Conservation (phyloP, 2,329 filamentous ascomycete genomes). For the Cladosporium sp. region DNA sequence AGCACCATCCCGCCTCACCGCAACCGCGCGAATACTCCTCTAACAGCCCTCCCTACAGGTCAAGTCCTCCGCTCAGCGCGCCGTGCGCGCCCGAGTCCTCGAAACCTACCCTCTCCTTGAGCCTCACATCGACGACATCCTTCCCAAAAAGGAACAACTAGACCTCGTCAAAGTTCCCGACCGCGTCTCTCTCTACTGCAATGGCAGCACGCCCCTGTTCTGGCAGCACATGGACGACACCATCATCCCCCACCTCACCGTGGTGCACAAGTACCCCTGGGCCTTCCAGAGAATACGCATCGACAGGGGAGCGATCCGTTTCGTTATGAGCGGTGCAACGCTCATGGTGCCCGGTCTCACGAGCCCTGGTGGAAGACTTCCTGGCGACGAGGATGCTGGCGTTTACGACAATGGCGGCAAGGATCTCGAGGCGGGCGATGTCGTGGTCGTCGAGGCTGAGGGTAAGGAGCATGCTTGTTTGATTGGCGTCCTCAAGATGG, state of each 20-base stretch:
- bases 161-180: slow-evolving; percentile 93
- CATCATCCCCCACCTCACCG: slow-evolving; percentile 79
- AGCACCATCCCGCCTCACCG: neutral
- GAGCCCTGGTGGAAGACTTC: slow-evolving; percentile 73
- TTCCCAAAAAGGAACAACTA: slow-evolving; percentile 91
- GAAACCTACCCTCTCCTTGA: slow-evolving; percentile 81
- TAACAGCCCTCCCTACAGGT: slow-evolving; percentile 35
- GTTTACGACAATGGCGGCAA: slow-evolving; percentile 49
- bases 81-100: slow-evolving; percentile 75
- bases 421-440: slow-evolving; percentile 74
- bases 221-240: slow-evolving; percentile 78
- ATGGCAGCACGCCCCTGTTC: slow-evolving; percentile 77
- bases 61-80: slow-evolving; percentile 91
- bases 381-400: slow-evolving; percentile 46
- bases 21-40: neutral
- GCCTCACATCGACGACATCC: slow-evolving; percentile 85
- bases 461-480: slow-evolving; percentile 90
- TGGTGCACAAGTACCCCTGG: slow-evolving; percentile 85
- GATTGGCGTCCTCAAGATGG: slow-evolving; percentile 76
- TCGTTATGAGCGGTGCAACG: slow-evolving; percentile 87
- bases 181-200: slow-evolving; percentile 81
- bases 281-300: slow-evolving; percentile 83
- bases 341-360: slow-evolving; percentile 96
- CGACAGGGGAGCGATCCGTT: slow-evolving; percentile 93
- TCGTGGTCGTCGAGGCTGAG: slow-evolving; percentile 87